These are phyloP conservation scores for Rhodotorula sp. DNA, from an alignment of 1,284 basidiomycete species.

Conservation along the genomic window DNA sequence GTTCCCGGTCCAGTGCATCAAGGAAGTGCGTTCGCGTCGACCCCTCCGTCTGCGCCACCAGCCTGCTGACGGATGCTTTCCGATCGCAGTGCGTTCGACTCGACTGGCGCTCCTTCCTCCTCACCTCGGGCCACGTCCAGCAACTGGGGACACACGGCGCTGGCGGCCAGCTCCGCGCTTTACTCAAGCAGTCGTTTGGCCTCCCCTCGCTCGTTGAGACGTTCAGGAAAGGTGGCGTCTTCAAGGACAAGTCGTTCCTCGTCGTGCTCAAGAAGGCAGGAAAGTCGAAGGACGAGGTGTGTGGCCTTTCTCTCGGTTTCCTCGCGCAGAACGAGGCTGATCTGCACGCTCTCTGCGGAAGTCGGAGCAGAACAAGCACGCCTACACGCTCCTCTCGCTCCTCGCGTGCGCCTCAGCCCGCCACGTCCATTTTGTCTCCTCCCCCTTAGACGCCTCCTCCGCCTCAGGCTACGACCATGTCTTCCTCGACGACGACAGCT, in stretches of 20 bases:
- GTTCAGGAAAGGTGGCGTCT: slow-evolving; percentile 63
- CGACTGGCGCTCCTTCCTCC: slow-evolving; percentile 65
- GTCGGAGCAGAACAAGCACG: slow-evolving; percentile 51
- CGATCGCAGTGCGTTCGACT: slow-evolving; percentile 44
- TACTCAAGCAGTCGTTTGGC: slow-evolving; percentile 52
- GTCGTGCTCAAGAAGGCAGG: slow-evolving; percentile 16
- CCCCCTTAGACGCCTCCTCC: slow-evolving; percentile 51
- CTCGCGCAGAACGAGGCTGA: background rate
- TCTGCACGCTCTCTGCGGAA: slow-evolving; percentile 52
- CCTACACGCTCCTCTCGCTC: slow-evolving; percentile 46
- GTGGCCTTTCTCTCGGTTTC: background rate
- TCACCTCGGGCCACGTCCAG: slow-evolving; percentile 67
- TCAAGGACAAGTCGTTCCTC: slow-evolving; percentile 40
- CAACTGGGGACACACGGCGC: slow-evolving; percentile 56
- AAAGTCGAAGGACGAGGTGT: background rate
- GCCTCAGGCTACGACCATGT: slow-evolving; percentile 62
- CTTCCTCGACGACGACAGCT: slow-evolving; percentile 60
- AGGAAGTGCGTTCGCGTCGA: slow-evolving; percentile 50
- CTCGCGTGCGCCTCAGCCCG: slow-evolving; percentile 71
- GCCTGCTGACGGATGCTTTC: background rate
- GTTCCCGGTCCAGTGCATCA: slow-evolving; percentile 60
- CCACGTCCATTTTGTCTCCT: slow-evolving; percentile 60
- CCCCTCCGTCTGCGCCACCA: background rate
- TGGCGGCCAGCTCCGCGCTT: slow-evolving; percentile 68
- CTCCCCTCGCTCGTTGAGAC: slow-evolving; percentile 51